A percentile compares a stretch with the other conserved stretches of the same genome.
Evolutionary conservation across 2,329 filamentous ascomycete species (phyloP).

Genomic region (Coleophoma eucalyptorum): DNA sequence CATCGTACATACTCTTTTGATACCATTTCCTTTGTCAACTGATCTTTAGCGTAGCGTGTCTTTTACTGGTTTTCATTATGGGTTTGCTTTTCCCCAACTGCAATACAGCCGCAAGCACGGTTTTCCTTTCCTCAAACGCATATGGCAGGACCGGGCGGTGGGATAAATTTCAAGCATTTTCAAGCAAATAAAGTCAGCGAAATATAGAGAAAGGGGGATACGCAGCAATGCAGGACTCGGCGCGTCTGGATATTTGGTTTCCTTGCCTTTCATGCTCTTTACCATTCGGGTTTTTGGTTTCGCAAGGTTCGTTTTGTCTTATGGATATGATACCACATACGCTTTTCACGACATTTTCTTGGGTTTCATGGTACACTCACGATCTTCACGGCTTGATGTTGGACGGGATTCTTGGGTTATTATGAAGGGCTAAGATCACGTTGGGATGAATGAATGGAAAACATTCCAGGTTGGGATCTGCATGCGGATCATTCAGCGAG

Average conservation of each 20-base stretch:
- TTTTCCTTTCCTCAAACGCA: constrained; percentile 22
- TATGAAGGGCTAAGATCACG: constrained; percentile 11
- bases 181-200: constrained; percentile 21
- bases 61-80: constrained; percentile 32
- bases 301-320: constrained; percentile 24
- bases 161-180: constrained; percentile 26
- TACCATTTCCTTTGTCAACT: constrained; percentile 33
- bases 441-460: constrained; percentile 2
- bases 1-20: constrained; percentile 25
- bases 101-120: constrained; percentile 31
- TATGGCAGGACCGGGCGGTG: constrained; percentile 26
- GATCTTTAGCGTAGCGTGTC: constrained; percentile 49
- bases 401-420: constrained; percentile 5
- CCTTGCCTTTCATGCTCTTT: constrained; percentile 15
- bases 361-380: constrained; percentile 5
- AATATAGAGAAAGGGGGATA: constrained; percentile 46
- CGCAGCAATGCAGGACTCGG: constrained; percentile 61
- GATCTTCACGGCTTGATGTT: constrained; percentile 23
- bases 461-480: constrained; percentile 8
- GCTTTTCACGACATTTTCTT: constrained; percentile 21
- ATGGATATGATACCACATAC: constrained; percentile 16
- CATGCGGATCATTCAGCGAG: constrained; percentile 14
- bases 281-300: constrained; percentile 13
- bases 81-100: constrained; percentile 36
- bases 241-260: constrained; percentile 30